A percentile compares a stretch with the other conserved stretches of the same genome.
Evolutionary conservation across 805 yeast species (phyloP).

Genomic region (Dipodascus albidus): DNA sequence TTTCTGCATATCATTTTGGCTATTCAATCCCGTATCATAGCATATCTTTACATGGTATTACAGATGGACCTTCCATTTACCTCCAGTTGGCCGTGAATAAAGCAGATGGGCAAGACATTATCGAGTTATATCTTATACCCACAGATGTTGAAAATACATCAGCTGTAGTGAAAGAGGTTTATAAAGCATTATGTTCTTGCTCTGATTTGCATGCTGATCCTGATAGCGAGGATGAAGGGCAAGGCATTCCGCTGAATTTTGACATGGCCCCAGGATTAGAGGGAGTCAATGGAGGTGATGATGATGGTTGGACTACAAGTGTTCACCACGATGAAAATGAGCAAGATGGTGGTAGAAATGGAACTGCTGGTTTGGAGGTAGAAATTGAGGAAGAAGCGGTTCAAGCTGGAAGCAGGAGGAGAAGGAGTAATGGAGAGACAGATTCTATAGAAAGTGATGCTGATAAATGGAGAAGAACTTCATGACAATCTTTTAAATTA

Average conservation of each 20-base stretch:
- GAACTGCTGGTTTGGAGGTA: slow-evolving; percentile 16
- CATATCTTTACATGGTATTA: slow-evolving; percentile 20
- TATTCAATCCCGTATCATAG: slow-evolving; percentile 14
- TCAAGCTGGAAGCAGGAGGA: slow-evolving; percentile 12
- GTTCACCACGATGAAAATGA: slow-evolving; percentile 2
- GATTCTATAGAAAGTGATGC: slow-evolving; percentile 2
- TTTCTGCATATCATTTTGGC: slow-evolving; percentile 10
- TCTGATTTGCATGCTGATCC: slow-evolving; percentile 17
- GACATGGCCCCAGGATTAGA: slow-evolving; percentile 2
- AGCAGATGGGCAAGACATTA: background rate
- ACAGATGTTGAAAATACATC: background rate
- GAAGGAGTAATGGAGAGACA: slow-evolving; percentile 6
- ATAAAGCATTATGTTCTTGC: slow-evolving; percentile 16
- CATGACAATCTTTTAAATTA: slow-evolving; percentile 1
- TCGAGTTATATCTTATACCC: slow-evolving; percentile 1
- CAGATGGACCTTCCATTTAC: slow-evolving; percentile 11
- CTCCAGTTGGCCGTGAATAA: slow-evolving; percentile 13
- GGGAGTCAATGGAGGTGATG: slow-evolving; percentile 6
- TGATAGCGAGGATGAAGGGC: slow-evolving; percentile 9
- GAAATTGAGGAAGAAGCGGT: slow-evolving; percentile 7
- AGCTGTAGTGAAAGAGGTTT: slow-evolving; percentile 6
- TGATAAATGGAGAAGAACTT: slow-evolving; percentile 16
- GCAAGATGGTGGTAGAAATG: slow-evolving; percentile 6
- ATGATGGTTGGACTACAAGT: slow-evolving; percentile 4
- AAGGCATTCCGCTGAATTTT: slow-evolving; percentile 3